Conservation (phyloP, 192 early-diverging fungal species). For the Coemansia sp. region DNA sequence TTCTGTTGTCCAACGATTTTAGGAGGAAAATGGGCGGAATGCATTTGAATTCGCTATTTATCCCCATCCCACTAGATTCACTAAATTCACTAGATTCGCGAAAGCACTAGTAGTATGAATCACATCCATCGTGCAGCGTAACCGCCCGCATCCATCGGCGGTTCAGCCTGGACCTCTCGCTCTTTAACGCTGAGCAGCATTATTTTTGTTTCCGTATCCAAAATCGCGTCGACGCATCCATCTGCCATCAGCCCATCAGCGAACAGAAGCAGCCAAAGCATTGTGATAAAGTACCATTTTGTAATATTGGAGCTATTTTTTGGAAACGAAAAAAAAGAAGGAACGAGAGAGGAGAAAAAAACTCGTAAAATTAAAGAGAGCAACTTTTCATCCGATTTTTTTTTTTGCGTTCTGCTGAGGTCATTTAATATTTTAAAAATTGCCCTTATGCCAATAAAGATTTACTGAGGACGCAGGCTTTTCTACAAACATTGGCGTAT, state of each 20-base stretch:
- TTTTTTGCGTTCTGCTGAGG: background rate
- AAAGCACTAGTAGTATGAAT: background rate
- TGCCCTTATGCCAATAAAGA: too few relatives aligned
- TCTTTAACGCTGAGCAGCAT: background rate
- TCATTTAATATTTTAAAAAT: too few relatives aligned
- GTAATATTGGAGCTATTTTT: constrained; percentile 12
- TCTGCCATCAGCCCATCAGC: constrained; percentile 10
- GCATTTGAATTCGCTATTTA: background rate
- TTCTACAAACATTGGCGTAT: too few relatives aligned
- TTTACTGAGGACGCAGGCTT: too few relatives aligned
- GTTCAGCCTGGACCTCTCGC: background rate
- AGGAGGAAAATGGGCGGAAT: too few relatives aligned
- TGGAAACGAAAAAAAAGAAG: constrained; percentile 24
- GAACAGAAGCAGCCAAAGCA: background rate
- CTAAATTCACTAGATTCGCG: background rate
- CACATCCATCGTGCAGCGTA: background rate
- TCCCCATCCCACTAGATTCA: background rate
- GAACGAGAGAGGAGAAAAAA: background rate
- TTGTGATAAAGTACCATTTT: constrained; percentile 35
- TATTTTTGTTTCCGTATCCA: background rate
- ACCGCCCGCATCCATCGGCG: too few relatives aligned
- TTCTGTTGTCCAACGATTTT: too few relatives aligned
- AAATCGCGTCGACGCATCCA: constrained; percentile 11
- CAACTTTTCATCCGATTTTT: background rate
- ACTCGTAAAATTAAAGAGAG: background rate